Evolutionary conservation across 176 grass and related monocot genomes (phyloP).

Genomic region (Oropetium thomaeum): DNA sequence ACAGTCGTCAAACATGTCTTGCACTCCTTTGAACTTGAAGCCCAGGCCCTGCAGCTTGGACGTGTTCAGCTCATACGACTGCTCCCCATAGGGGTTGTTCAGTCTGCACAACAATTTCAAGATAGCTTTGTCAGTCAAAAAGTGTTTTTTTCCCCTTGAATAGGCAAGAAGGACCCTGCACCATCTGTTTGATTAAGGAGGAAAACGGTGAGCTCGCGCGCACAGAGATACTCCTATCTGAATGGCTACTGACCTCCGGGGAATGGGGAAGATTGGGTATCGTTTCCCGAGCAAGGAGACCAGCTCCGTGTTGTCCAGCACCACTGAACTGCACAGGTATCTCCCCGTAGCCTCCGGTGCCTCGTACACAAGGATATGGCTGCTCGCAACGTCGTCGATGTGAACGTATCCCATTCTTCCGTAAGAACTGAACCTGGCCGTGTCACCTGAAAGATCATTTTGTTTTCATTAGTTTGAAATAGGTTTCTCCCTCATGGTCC

Average conservation of each 20-base stretch:
- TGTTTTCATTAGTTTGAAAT: background rate
- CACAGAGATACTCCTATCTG: background rate
- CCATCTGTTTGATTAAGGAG: background rate
- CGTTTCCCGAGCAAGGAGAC: slow-evolving; percentile 51
- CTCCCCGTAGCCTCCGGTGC: slow-evolving; percentile 53
- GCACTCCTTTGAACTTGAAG: slow-evolving; percentile 67
- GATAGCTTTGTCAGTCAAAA: background rate
- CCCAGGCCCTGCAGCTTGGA: slow-evolving; percentile 72
- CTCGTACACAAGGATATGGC: slow-evolving; percentile 90
- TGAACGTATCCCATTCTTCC: slow-evolving; percentile 96
- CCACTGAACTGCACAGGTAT: slow-evolving; percentile 75
- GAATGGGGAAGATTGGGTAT: slow-evolving; percentile 70
- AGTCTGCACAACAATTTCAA: slow-evolving; percentile 42
- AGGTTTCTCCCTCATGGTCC: background rate
- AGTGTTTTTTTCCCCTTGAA: background rate
- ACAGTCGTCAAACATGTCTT: slow-evolving; percentile 82
- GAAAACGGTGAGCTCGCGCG: too few relatives aligned
- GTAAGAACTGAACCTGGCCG: slow-evolving; percentile 65
- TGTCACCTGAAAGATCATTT: slow-evolving; percentile 54
- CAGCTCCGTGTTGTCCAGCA: slow-evolving; percentile 66
- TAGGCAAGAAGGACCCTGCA: background rate
- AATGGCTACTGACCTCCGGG: slow-evolving; percentile 49
- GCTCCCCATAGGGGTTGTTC: slow-evolving; percentile 47
- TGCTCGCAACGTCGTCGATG: slow-evolving; percentile 74
- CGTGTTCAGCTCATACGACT: slow-evolving; percentile 63